Conservation (phyloP, 192 early-diverging fungal genomes). For the Coemansia sp. region DNA sequence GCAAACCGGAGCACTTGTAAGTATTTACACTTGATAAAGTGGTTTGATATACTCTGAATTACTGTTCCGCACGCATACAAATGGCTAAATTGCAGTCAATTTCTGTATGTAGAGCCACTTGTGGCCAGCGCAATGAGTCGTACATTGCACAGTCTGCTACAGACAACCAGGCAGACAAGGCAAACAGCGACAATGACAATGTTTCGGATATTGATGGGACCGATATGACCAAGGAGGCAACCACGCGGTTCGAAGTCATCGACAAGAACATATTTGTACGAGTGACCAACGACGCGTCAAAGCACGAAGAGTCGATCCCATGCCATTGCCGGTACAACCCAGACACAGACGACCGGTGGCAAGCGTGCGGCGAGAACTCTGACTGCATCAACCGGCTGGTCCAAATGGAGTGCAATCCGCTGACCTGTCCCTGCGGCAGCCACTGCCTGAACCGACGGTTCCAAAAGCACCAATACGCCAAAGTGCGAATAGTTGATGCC, state of each 20-base stretch:
- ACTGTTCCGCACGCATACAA: background rate
- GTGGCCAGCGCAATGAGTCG: background rate
- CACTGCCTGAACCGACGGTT: conserved; percentile 92
- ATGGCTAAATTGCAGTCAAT: background rate
- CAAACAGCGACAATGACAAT: background rate
- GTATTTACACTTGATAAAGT: background rate
- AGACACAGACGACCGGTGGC: conserved; percentile 58
- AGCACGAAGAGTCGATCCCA: conserved; percentile 49
- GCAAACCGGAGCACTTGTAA: conserved; percentile 19
- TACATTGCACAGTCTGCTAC: conserved; percentile 9
- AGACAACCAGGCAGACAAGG: conserved; percentile 10
- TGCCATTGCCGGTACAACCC: conserved; percentile 55
- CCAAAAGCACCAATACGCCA: conserved; percentile 79
- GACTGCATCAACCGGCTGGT: conserved; percentile 92
- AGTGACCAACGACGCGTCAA: conserved; percentile 32
- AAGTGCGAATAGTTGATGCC: conserved; percentile 84
- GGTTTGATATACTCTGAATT: background rate
- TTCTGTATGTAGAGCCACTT: conserved; percentile 7
- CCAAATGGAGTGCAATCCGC: conserved; percentile 87
- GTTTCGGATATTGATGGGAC: conserved; percentile 21
- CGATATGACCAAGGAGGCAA: conserved; percentile 34
- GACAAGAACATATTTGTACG: conserved; percentile 51
- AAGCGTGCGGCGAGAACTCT: conserved; percentile 85
- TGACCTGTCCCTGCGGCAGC: conserved; percentile 83
- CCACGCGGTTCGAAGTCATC: conserved; percentile 32